Conservation (phyloP, 768 basidiomycete species). For the Phanerodontia chrysosporium region DNA sequence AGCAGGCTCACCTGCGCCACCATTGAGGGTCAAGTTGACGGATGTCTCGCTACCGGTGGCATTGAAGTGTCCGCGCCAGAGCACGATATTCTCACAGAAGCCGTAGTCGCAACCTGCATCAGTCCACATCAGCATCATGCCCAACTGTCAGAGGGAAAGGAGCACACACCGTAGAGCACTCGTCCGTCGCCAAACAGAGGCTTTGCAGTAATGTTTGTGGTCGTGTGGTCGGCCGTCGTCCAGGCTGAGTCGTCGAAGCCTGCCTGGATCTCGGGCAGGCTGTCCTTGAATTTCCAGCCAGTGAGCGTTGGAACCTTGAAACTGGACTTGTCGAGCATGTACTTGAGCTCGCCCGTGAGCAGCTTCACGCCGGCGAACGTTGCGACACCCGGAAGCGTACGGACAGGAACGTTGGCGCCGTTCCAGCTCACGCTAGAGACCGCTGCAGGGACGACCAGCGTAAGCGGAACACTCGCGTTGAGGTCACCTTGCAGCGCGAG, state of each 20-base stretch:
- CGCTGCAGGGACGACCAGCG: conserved; percentile 55
- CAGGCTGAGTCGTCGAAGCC: conserved; percentile 62
- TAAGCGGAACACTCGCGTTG: conserved; percentile 51
- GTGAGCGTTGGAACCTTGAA: conserved; percentile 46
- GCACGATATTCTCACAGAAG: conserved; percentile 78
- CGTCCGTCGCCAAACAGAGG: conserved; percentile 50
- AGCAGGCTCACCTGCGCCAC: conserved; percentile 55
- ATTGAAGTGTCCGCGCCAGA: conserved; percentile 81
- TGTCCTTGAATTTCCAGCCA: conserved; percentile 74
- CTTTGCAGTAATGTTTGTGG: conserved; percentile 59
- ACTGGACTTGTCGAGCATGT: conserved; percentile 25
- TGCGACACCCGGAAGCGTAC: conserved; percentile 28
- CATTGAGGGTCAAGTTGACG: conserved; percentile 75
- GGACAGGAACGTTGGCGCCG: conserved; percentile 40
- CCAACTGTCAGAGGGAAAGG: not conserved
- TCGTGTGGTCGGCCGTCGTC: conserved; percentile 65
- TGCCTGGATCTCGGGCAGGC: conserved; percentile 62
- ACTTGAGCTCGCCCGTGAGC: conserved; percentile 44
- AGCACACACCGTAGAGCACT: not conserved
- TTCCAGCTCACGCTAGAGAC: conserved; percentile 70
- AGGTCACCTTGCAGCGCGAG: conserved; percentile 70
- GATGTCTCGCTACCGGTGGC: conserved; percentile 56
- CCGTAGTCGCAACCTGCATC: not conserved
- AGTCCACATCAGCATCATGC: not conserved
- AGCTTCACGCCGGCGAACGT: conserved; percentile 30